These are phyloP conservation scores for Prunus fruticosa DNA, from an alignment of 306 rosid species.

Conservation along the genomic window DNA sequence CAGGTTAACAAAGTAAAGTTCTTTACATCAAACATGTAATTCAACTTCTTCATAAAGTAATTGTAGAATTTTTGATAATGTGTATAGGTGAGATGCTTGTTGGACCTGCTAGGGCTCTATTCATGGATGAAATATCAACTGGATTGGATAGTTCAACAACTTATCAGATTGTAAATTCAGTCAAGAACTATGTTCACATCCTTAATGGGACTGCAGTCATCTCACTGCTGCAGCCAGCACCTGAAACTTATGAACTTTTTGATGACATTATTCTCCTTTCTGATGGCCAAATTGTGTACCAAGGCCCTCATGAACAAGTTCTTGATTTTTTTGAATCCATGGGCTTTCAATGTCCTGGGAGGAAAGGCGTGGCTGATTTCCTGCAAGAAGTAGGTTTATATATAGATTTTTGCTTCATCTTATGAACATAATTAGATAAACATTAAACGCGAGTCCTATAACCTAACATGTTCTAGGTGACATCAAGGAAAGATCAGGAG, in stretches of 20 bases:
- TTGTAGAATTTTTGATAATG: background rate
- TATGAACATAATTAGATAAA: background rate
- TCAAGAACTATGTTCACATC: constrained; percentile 37
- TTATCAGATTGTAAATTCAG: constrained; percentile 43
- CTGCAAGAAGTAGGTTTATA: constrained; percentile 33
- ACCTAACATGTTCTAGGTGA: constrained; percentile 33
- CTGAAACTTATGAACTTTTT: constrained; percentile 53
- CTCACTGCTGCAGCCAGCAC: constrained; percentile 60
- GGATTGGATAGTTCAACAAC: constrained; percentile 63
- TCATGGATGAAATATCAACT: constrained; percentile 66
- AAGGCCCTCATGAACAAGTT: constrained; percentile 48
- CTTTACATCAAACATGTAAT: background rate
- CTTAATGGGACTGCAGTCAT: constrained; percentile 45
- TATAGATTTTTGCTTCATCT: background rate
- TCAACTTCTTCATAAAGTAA: no score
- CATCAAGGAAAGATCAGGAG: constrained; percentile 53
- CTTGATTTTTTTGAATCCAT: constrained; percentile 40
- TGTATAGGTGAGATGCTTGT: constrained; percentile 51
- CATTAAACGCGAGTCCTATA: background rate
- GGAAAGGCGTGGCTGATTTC: constrained; percentile 56
- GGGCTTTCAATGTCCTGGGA: constrained; percentile 48
- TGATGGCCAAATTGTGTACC: constrained; percentile 47
- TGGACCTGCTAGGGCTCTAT: constrained; percentile 50
- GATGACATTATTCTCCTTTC: constrained; percentile 54
- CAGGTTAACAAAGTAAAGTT: constrained; percentile 34